A percentile compares a stretch with the other conserved stretches of the same genome.
Conservation (phyloP, 805 yeast genomes). For the Hermanozyma aechmeae region DNA sequence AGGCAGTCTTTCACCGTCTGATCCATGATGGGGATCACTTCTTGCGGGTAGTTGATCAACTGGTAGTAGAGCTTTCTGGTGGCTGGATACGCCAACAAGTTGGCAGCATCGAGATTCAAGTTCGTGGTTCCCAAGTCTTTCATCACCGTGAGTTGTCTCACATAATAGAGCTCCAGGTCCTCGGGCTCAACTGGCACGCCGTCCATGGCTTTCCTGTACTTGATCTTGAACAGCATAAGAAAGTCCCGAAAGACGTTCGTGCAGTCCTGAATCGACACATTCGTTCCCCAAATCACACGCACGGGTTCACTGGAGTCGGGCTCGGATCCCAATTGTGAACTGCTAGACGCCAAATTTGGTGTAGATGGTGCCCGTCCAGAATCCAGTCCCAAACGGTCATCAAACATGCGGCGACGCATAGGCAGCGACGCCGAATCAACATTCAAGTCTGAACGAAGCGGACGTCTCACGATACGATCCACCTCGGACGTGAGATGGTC, state of each 20-base stretch:
- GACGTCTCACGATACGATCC: slow-evolving; percentile 36
- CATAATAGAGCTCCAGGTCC: slow-evolving; percentile 69
- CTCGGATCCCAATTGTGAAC: slow-evolving; percentile 14
- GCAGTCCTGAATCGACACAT: slow-evolving; percentile 86
- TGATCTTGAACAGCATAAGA: slow-evolving; percentile 72
- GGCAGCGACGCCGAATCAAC: slow-evolving; percentile 64
- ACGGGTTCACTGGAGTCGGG: slow-evolving; percentile 54
- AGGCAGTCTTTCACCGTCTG: slow-evolving; percentile 87
- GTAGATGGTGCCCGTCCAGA: too few relatives aligned
- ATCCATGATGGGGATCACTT: slow-evolving; percentile 96
- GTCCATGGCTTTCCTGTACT: slow-evolving; percentile 52
- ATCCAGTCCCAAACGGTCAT: too few relatives aligned
- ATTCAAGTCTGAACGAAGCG: slow-evolving; percentile 71
- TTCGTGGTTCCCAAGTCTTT: slow-evolving; percentile 71
- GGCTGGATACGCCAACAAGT: slow-evolving; percentile 64
- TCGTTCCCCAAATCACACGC: slow-evolving; percentile 97
- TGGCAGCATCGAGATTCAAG: slow-evolving; percentile 74
- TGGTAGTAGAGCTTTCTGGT: slow-evolving; percentile 79
- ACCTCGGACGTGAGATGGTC: slow-evolving; percentile 36
- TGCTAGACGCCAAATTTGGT: slow-evolving; percentile 10
- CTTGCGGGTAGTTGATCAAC: slow-evolving; percentile 88
- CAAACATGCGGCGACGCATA: slow-evolving; percentile 47
- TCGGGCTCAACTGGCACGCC: slow-evolving; percentile 32
- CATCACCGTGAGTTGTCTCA: slow-evolving; percentile 65
- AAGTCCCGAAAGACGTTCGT: slow-evolving; percentile 73